These are phyloP conservation scores for Phlyctochytrium arcticum DNA, from an alignment of 192 early-diverging fungal genomes.

Conservation along the genomic window DNA sequence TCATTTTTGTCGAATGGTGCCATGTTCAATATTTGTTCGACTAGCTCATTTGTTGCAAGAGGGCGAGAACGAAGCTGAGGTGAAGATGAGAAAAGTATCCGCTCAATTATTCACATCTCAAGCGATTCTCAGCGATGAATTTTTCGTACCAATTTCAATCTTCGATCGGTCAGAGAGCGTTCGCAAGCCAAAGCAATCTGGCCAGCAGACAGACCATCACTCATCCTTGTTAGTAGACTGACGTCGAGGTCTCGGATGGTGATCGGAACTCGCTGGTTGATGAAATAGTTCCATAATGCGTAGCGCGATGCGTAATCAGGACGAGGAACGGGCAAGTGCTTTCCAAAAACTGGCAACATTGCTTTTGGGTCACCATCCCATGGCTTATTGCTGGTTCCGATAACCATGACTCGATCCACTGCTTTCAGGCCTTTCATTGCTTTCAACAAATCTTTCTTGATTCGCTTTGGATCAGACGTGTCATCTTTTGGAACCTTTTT, in stretches of 20 bases:
- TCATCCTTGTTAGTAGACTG: constrained; percentile 47
- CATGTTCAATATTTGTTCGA: constrained; percentile 48
- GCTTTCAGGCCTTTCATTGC: constrained; percentile 47
- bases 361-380: constrained; percentile 57
- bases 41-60: constrained; percentile 45
- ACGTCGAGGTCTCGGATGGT: constrained; percentile 32
- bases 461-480: constrained; percentile 57
- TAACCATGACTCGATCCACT: constrained; percentile 46
- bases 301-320: constrained; percentile 47
- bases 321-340: constrained; percentile 36
- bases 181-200: constrained; percentile 35
- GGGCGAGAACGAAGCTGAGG: constrained; percentile 30
- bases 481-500: constrained; percentile 67
- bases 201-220: constrained; percentile 41
- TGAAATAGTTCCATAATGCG: constrained; percentile 42
- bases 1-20: constrained; percentile 41
- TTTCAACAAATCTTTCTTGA: constrained; percentile 59
- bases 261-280: constrained; percentile 16
- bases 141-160: constrained; percentile 38
- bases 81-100: not conserved
- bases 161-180: constrained; percentile 40
- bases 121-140: not conserved
- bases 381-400: constrained; percentile 52
- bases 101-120: not conserved
- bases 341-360: constrained; percentile 40